Conservation (phyloP, 2,329 filamentous ascomycete genomes). For the Xylaria sp. region DNA sequence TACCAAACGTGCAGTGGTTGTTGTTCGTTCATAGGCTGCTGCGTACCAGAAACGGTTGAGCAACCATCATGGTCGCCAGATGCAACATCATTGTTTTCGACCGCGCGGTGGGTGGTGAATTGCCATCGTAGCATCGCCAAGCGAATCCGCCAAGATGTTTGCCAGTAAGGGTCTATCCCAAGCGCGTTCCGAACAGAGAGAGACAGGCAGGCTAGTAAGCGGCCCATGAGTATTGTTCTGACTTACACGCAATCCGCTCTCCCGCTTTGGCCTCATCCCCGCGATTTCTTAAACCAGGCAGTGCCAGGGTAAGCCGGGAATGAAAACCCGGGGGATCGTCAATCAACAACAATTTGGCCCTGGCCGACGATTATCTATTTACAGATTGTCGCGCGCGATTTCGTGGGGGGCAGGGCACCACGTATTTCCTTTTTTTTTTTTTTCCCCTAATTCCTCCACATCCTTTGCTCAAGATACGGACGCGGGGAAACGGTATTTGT, state of each 20-base stretch:
- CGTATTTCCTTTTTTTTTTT: neutral
- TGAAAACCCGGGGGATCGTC: neutral
- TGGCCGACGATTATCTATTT: neutral
- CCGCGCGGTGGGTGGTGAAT: neutral
- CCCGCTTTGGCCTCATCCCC: neutral
- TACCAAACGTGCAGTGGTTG: neutral
- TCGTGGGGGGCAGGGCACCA: neutral
- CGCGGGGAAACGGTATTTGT: neutral
- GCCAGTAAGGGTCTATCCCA: neutral
- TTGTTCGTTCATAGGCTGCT: neutral
- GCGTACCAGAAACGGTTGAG: neutral
- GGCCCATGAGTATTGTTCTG: too few relatives aligned
- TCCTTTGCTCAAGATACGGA: neutral
- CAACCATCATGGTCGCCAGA: neutral
- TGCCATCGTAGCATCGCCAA: neutral
- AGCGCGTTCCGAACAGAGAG: too few relatives aligned
- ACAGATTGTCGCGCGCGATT: neutral
- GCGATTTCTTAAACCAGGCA: neutral
- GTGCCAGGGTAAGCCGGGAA: neutral
- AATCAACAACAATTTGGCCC: neutral
- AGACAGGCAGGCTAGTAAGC: too few relatives aligned
- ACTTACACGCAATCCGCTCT: neutral
- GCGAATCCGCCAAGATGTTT: neutral
- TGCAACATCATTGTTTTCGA: neutral
- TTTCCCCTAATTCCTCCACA: neutral